Evolutionary conservation across 768 basidiomycete species (phyloP), one percentile per base, ranked within the genome.

Genomic region (Lyophyllum shimeji): DNA sequence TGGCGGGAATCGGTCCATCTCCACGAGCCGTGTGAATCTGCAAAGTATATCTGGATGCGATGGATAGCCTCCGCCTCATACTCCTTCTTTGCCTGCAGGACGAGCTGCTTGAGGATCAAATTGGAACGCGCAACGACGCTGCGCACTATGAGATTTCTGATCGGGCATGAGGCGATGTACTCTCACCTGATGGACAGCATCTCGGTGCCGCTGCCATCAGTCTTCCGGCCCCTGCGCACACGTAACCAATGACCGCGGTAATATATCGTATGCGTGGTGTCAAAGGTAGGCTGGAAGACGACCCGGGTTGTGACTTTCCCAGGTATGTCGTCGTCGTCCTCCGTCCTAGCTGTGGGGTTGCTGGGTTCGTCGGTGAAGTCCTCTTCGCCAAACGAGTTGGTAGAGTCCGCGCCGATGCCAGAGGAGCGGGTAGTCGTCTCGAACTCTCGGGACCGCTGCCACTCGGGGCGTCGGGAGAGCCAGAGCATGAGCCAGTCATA

Each of bases 401-500:
- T 81, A 17, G 74, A 71, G 29, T 80, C 76, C 57, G 82, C 77
- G 21, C 85, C 83, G 2, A 86, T 82, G 2, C 83, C 84, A 11
- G 84, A 77, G 0, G 86, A 81, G 34, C 90, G 83, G 12, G 90
- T 93, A 17, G 91, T 93, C 0, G 90, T 92, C 73, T 93, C 91
- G 58, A 93, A 92, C 71, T 93, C 91, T 54, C 91, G 83, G 7
- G 90, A 91, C 37, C 90, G 86, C 65, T 93, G 90, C 90, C 90
- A 93, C 70, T 93, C 90, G 40, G 90, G 76, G 23, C 89, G 81
- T 50, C 89, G 85, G 42, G 89, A 89, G 47, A 93, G 83, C 90
- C 90, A 93, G 29, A 92, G 80, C 89, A 93, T 93, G 50, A 93
- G 80, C 90, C 90, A 93, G 72, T 93, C 90, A 63, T 92, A 93